Evolutionary conservation across 371 early-diverging fungal genomes (phyloP), one percentile per base, ranked within the genome.

Genomic region (Paramicrosporidium saccamoebae): DNA sequence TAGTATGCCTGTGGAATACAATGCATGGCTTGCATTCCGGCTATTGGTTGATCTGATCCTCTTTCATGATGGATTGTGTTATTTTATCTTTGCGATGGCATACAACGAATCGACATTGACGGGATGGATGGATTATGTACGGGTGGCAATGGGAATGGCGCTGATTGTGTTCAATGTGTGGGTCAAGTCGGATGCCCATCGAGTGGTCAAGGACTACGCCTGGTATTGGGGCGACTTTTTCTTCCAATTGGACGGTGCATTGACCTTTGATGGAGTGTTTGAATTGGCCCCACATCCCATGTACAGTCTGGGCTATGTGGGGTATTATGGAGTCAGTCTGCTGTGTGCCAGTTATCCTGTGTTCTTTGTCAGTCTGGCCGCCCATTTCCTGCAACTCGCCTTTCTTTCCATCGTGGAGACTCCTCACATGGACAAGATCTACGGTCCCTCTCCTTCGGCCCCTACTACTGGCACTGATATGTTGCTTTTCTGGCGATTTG

Each of bases 191-290:
- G 88, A 90, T 41, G 84, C 82, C n/a, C 74, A 74, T 24, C 63
- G 79, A 8, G 81, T 81, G 4, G 73, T 90, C 26, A 75, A 74
- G 42, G 88, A 84, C 44, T 90, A 67, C 46, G 84, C 86, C 10
- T 84, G 86, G 84, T 90, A 88, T 42, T 86, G 88, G 88, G 92
- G 88, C 17, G 86, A 86, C 40, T 90, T 90, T 41, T 90, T 86
- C 55, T 84, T 84, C 42, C 46, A 77, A 27, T 54, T 78, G 16
- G 71, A 74, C 23, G 64, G 67, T 32, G 58, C 64, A 6, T 43
- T 78, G 21, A 74, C 72, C 0, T 78, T 78, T 35, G 75, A 81
- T 41, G 79, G 81, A 14, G 77, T 78, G 0, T 84, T 81, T 41
- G 86, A 82, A 37, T 64, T 77, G 64, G 81, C 78, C 0, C 88